These are phyloP conservation scores for Pseudogymnoascus pannorum DNA, from an alignment of 2,329 filamentous ascomycete genomes.

Conservation along the genomic window DNA sequence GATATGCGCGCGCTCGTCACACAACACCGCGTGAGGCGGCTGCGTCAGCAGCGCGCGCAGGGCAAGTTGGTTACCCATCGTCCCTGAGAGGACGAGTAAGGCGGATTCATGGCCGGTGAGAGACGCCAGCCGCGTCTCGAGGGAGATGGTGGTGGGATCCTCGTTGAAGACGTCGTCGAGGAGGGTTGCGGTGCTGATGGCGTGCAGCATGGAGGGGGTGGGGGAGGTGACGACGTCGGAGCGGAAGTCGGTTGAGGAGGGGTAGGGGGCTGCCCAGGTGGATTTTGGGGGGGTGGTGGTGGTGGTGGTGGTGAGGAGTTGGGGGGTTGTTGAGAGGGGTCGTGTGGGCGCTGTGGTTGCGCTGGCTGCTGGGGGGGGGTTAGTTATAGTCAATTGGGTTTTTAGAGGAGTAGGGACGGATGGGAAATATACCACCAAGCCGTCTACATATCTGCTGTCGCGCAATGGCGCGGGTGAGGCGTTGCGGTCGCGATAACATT, in stretches of 20 bases:
- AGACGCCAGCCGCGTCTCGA: slow-evolving; percentile 67
- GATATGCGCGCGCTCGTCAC: slow-evolving; percentile 74
- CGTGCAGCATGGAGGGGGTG: slow-evolving; percentile 71
- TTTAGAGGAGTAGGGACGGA: not conserved
- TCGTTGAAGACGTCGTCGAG: slow-evolving; percentile 79
- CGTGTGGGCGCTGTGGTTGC: not conserved
- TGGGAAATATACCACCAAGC: not conserved
- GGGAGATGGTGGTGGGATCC: slow-evolving; percentile 67
- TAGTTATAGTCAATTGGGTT: not conserved
- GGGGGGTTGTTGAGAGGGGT: not conserved
- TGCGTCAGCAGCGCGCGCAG: slow-evolving; percentile 69
- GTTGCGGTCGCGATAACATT: not conserved
- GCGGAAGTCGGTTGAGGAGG: slow-evolving; percentile 29
- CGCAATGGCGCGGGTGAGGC: not conserved
- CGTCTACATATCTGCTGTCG: not conserved
- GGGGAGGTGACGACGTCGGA: slow-evolving; percentile 66
- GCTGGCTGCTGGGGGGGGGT: not conserved
- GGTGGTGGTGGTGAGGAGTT: not conserved
- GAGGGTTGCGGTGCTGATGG: slow-evolving; percentile 67
- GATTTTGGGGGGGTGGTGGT: not conserved
- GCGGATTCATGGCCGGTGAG: slow-evolving; percentile 70
- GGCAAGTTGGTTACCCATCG: slow-evolving; percentile 88
- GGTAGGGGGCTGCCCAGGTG: slow-evolving; percentile 27
- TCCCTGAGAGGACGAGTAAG: slow-evolving; percentile 79
- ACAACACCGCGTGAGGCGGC: slow-evolving; percentile 73